Evolutionary conservation across 2,329 filamentous ascomycete species (phyloP).

Genomic region (Chaetoscypha palmicola): DNA sequence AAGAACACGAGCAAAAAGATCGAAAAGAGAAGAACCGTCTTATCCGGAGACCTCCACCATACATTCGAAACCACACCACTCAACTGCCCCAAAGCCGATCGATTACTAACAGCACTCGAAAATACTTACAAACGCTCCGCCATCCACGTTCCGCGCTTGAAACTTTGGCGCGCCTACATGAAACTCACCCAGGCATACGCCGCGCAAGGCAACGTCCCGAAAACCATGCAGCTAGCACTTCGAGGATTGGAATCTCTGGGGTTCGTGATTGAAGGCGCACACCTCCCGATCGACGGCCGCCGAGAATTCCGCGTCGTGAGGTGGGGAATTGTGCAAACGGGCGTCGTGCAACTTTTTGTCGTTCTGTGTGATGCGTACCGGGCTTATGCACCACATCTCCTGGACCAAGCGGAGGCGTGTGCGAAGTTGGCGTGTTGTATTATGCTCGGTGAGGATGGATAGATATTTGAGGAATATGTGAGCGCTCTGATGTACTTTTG

Average conservation of each 20-base stretch:
- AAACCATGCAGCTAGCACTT: too few relatives aligned
- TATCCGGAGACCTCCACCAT: slow-evolving; percentile 7
- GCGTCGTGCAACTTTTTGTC: slow-evolving; percentile 6
- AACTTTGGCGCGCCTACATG: slow-evolving; percentile 10
- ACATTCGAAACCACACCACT: slow-evolving; percentile 5
- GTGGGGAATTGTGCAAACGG: slow-evolving; percentile 11
- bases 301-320: slow-evolving; percentile 8
- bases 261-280: slow-evolving; percentile 10
- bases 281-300: background rate
- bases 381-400: slow-evolving; percentile 3
- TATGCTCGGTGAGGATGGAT: slow-evolving; percentile 12
- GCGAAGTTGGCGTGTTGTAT: slow-evolving; percentile 11
- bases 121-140: slow-evolving; percentile 5
- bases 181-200: slow-evolving; percentile 7
- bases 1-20: background rate
- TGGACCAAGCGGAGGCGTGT: background rate
- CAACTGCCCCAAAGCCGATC: slow-evolving; percentile 6
- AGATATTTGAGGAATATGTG: slow-evolving; percentile 14
- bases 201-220: background rate
- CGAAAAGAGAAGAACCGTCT: slow-evolving; percentile 1
- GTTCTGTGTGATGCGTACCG: slow-evolving; percentile 10
- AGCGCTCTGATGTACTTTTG: too few relatives aligned
- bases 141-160: slow-evolving; percentile 8
- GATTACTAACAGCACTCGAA: slow-evolving; percentile 5
- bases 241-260: slow-evolving; percentile 11